phyloP scores from a whole-genome alignment of 1,139 yeast genomes.

The Saccharomyces hybrid region DNA sequence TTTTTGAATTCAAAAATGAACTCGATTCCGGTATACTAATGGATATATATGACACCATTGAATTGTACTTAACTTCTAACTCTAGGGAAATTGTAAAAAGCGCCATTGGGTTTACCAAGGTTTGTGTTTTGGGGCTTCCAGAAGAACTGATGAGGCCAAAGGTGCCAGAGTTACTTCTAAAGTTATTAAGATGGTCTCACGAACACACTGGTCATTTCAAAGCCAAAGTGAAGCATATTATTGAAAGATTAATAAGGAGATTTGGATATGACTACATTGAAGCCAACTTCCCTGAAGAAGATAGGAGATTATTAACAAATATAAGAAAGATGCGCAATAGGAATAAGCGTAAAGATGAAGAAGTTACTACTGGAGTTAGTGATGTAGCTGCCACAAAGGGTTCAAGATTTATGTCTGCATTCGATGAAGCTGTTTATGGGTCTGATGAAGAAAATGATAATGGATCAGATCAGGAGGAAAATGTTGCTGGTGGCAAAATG shows the following conservation, averaged over 20 bases:
- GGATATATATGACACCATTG: conserved; percentile 83
- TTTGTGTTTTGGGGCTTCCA: conserved; percentile 79
- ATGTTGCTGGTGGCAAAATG: conserved; percentile 18
- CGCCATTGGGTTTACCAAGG: conserved; percentile 90
- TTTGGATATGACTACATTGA: conserved; percentile 81
- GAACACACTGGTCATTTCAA: conserved; percentile 95
- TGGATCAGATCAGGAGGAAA: conserved; percentile 28
- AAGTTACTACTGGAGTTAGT: conserved; percentile 19
- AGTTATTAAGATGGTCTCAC: conserved; percentile 86
- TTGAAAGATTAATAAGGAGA: conserved; percentile 84
- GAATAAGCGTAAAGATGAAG: conserved; percentile 58
- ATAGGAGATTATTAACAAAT: conserved; percentile 70
- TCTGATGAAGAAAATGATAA: conserved; percentile 36
- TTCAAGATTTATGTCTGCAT: conserved; percentile 63
- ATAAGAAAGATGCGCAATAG: conserved; percentile 82
- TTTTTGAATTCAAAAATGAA: conserved; percentile 73
- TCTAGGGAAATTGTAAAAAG: conserved; percentile 91
- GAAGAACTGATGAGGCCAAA: conserved; percentile 66
- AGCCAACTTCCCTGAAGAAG: conserved; percentile 80
- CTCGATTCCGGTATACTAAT: conserved; percentile 50
- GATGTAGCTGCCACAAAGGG: conserved; percentile 27
- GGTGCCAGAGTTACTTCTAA: conserved; percentile 56
- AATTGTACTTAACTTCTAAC: conserved; percentile 80
- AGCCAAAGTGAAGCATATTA: conserved; percentile 82
- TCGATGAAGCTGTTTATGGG: conserved; percentile 61